Base-by-base conservation (phyloP, 805 yeast species). In the Wickerhamiella alocasiicola region DNA sequence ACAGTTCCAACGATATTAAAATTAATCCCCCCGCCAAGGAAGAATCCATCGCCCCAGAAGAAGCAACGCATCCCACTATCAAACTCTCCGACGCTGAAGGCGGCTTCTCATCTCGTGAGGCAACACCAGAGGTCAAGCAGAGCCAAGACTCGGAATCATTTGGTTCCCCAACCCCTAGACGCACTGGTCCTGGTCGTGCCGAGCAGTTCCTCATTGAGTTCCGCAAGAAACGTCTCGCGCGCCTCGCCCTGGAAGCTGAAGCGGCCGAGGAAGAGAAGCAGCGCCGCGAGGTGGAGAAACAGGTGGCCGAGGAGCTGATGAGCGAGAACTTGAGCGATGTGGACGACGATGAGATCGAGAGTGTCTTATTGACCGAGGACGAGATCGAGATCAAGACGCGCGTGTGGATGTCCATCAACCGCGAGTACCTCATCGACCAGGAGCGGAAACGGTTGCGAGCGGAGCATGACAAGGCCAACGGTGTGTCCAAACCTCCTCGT, bases 331-430 rank as follows among this genome's bases (percentile, higher is more conserved):
- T 79, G 33, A 75, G 76, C 6, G 94, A 84, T 51, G 79, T 79
- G 4, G 93, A 82, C 49, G 96, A 85, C 54, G 88, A 76, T 11
- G 95, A 84, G 49, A 65, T 83, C 9, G 74, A 73, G 4, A 61
- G 64, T 0, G 67, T 76, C 25, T 54, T 82, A 31, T 64, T 91
- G 36, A 68, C 72, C 2, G 76, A 70, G 41, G 84, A 78, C 38
- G 95, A 87, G 46, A 68, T 77, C 9, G 68, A 63, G 43, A 56
- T 78, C 47, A 91, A 88, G 57, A 87, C 84, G 49, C 68, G 80
- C 45, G 73, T 87, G 3, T 91, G 98, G 97, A 76, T 81, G 41
- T 87, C 91, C 2, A 67, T 83, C 29, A 87, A 93, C 59, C 81
- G 81, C 45, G 97, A 87, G 21, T 91, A 74, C 55, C 62, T 91